phyloP scores from a whole-genome alignment of 1,284 basidiomycete genomes.

The Cryptococcus neoformans region DNA sequence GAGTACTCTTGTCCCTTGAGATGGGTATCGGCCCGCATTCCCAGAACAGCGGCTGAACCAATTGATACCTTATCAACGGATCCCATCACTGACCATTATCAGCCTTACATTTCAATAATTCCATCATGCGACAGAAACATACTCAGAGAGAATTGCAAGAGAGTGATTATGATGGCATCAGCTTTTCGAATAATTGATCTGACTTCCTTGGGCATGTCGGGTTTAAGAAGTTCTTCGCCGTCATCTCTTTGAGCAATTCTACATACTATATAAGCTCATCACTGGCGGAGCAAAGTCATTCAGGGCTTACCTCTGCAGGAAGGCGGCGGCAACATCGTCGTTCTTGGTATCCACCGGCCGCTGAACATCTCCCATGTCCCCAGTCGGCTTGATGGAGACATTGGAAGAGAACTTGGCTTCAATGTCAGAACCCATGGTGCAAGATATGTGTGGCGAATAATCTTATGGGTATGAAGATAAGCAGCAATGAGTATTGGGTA shows the following conservation, averaged over 20 bases:
- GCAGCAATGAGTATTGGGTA: no score
- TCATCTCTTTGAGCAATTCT: conserved; percentile 14
- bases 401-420: no score
- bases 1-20: conserved; percentile 27
- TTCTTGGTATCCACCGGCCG: no score
- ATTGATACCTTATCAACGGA: conserved; percentile 25
- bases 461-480: no score
- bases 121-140: conserved; percentile 8
- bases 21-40: conserved; percentile 15
- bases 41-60: conserved; percentile 22
- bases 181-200: conserved; percentile 17
- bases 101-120: neutral
- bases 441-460: no score
- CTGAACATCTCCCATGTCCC: no score
- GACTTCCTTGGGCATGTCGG: conserved; percentile 22
- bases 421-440: no score
- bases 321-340: no score
- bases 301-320: no score
- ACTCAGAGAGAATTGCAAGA: neutral
- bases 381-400: no score
- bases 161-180: conserved; percentile 1
- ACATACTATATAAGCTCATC: no score
- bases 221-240: conserved; percentile 18
- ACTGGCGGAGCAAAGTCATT: no score
- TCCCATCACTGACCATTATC: neutral